These are phyloP conservation scores for Globisporangium mamillatum DNA, from an alignment of 352 stramenopile genomes.

Conservation along the genomic window DNA sequence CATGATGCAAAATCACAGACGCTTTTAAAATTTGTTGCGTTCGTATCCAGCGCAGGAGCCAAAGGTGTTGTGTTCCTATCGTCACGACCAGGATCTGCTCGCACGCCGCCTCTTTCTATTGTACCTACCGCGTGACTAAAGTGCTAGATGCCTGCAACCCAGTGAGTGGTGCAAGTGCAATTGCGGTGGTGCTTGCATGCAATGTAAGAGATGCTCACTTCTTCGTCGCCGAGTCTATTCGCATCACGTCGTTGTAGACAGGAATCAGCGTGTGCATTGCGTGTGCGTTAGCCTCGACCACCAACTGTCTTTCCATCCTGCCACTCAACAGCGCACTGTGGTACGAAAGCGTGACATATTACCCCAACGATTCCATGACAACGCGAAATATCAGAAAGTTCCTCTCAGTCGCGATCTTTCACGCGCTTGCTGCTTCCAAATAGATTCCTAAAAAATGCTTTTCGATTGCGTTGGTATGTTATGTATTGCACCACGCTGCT, in stretches of 20 bases:
- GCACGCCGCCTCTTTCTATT: neutral
- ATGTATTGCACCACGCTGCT: neutral
- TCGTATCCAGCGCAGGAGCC: neutral
- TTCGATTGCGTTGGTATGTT: neutral
- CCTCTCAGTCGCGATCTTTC: conserved; percentile 16
- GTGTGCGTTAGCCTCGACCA: neutral
- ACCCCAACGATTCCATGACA: conserved; percentile 11
- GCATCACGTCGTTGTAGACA: conserved; percentile 6
- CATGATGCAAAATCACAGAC: neutral
- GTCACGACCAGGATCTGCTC: neutral
- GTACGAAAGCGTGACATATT: conserved; percentile 5
- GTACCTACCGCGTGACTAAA: neutral
- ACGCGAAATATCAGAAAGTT: conserved; percentile 19
- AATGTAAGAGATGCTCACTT: neutral
- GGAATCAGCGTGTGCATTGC: neutral
- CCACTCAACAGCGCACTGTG: neutral
- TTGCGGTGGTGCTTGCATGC: neutral
- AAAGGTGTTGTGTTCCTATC: conserved; percentile 1
- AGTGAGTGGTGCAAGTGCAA: neutral
- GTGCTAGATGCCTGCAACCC: neutral
- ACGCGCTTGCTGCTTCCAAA: conserved; percentile 9
- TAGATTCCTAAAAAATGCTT: neutral
- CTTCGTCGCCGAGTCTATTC: conserved; percentile 9
- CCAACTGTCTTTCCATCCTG: conserved; percentile 5
- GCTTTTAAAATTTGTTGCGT: conserved; percentile 7